Conservation (phyloP, 1,284 basidiomycete species). For the Cutaneotrichosporon sp. region DNA sequence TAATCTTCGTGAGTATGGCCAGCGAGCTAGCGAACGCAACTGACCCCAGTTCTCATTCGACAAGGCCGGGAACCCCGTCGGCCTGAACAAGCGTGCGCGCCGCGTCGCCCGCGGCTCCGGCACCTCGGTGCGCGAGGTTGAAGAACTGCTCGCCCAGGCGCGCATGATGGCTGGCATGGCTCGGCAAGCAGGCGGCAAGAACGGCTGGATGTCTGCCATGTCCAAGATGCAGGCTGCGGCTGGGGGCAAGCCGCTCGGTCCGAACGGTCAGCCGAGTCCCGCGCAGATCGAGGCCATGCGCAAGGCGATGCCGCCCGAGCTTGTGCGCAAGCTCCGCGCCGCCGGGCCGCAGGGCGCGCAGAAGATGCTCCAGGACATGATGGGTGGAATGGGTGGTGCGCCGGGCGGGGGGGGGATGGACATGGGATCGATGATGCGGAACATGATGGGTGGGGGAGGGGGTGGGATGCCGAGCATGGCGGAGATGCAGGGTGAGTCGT, state of each 20-base stretch:
- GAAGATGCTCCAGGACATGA: constrained; percentile 94
- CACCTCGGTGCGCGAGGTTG: constrained; percentile 94
- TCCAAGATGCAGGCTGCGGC: constrained; percentile 84
- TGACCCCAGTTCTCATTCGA: constrained; percentile 55
- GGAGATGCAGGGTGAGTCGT: constrained; percentile 48
- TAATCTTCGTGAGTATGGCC: constrained; percentile 62
- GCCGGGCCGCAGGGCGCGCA: constrained; percentile 76
- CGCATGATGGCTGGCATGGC: constrained; percentile 98
- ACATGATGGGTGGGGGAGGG: constrained; percentile 46
- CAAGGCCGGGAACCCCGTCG: constrained; percentile 75
- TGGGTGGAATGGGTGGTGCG: constrained; percentile 58
- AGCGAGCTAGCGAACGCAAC: not conserved
- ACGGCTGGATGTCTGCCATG: constrained; percentile 82
- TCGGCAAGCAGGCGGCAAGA: constrained; percentile 93
- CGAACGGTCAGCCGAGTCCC: constrained; percentile 78
- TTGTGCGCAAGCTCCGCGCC: constrained; percentile 73
- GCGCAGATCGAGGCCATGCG: constrained; percentile 89
- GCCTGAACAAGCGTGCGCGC: constrained; percentile 77
- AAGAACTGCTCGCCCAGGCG: constrained; percentile 91
- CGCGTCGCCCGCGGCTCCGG: constrained; percentile 90
- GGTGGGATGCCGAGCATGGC: constrained; percentile 49
- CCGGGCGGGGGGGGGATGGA: constrained; percentile 55
- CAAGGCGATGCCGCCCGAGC: constrained; percentile 82
- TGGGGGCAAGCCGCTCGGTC: constrained; percentile 75
- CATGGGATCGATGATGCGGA: constrained; percentile 57